Base-by-base conservation (phyloP, 805 yeast genomes). In the Wickerhamomyces subpelliculosus region DNA sequence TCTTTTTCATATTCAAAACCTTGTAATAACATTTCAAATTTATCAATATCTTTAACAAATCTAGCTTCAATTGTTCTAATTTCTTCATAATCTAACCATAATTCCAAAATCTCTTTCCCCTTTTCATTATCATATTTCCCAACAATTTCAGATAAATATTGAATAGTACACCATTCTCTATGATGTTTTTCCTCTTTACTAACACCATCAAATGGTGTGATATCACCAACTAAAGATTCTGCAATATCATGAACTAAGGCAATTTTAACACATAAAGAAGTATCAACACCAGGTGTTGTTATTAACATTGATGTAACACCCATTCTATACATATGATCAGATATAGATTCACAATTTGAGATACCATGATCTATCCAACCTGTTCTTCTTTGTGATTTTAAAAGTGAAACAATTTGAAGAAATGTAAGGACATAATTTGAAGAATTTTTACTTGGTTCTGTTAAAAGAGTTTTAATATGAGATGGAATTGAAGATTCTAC, bases 311-410 rank as follows among this genome's bases (percentile, higher is more conserved):
- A 69, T 31, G 87, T 76, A 17, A 89, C 66, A 5, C 87, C 78
- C 96, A 90, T 89, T 40, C 98, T 70, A 57, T 90, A 89, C 96
- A 89, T 89, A 60, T 90, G 97, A 61, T 89, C 97, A n/a, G 86
- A 74, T 36, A 88, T 87, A 36, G 84, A 75, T 60, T 87, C 72
- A 47, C 71, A 65, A 2, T 58, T 52, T 3, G 40, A 33, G 19
- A 68, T 56, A 11, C 57, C 61, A 52, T 75, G 77, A 55, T 87
- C 90, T 17, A 90, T 61, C 97, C 97, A 90, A 2, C 98, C 98
- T 0, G 98, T 90, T 57, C 98, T 73, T 48, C 72, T 78, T 54
- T 86, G 90, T 5, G 77, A 67, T 60, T 90, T 90, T 49, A 90
- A 67, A 25, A 78, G 68, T 36, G 81, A 72, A 0, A 86, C 73